A percentile compares a stretch with the other conserved stretches of the same genome.
These are phyloP conservation scores for Pochonia chlamydosporia DNA, from an alignment of 2,329 filamentous ascomycete species.

Conservation along the genomic window DNA sequence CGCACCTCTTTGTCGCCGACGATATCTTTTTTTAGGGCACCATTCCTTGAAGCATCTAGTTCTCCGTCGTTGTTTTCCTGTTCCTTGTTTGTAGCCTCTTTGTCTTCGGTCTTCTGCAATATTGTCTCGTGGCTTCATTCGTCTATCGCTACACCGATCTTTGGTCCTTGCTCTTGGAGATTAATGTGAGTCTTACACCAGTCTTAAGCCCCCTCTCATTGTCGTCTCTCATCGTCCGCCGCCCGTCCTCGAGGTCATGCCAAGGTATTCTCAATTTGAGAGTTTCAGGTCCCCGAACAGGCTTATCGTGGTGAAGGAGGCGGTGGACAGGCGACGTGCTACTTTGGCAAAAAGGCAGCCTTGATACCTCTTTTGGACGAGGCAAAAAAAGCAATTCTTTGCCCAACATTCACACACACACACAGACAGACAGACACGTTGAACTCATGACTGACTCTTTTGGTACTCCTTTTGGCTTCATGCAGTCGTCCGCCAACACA, in stretches of 20 bases:
- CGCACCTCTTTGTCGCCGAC: background rate
- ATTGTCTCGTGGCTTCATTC: background rate
- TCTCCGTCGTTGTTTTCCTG: background rate
- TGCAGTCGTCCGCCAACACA: slow-evolving; percentile 21
- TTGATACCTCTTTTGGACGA: background rate
- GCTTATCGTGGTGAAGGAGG: too few relatives aligned
- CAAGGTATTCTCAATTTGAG: background rate
- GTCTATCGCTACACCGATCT: background rate
- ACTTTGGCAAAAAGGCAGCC: too few relatives aligned
- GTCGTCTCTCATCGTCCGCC: too few relatives aligned
- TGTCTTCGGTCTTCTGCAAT: background rate
- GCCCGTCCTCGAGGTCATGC: too few relatives aligned
- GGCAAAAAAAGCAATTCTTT: too few relatives aligned
- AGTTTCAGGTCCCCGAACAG: background rate
- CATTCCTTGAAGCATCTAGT: slow-evolving; percentile 2
- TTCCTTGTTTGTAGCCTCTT: slow-evolving; percentile 1
- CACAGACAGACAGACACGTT: too few relatives aligned
- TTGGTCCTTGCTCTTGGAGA: slow-evolving; percentile 18
- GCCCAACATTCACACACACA: too few relatives aligned
- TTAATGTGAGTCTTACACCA: slow-evolving; percentile 28
- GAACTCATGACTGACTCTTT: background rate
- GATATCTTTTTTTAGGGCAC: background rate
- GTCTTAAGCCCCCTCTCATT: slow-evolving; percentile 3
- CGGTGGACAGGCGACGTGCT: too few relatives aligned
- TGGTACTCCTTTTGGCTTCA: slow-evolving; percentile 9